These are phyloP conservation scores for Biancaea sappan DNA, from an alignment of 306 rosid genomes.

Conservation along the genomic window DNA sequence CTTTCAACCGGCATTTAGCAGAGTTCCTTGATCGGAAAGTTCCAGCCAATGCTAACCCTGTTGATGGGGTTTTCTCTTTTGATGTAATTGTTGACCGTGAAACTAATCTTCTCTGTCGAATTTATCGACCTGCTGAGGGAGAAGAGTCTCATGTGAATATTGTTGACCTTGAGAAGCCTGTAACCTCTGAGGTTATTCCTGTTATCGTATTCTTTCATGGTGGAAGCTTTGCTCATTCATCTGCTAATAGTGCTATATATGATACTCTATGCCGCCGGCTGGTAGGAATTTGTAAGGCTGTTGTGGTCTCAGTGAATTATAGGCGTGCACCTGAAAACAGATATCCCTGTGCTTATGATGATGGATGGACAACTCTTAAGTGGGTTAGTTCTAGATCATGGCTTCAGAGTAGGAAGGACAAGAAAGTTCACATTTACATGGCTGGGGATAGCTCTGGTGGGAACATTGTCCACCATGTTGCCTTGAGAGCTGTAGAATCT, in stretches of 20 bases:
- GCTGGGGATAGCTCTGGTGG: slow-evolving; percentile 99
- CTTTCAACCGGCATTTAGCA: slow-evolving; percentile 93
- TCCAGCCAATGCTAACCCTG: slow-evolving; percentile 69
- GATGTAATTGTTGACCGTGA: slow-evolving; percentile 80
- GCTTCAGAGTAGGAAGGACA: slow-evolving; percentile 81
- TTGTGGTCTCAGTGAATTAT: slow-evolving; percentile 86
- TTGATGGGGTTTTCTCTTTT: slow-evolving; percentile 80
- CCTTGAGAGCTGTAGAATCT: slow-evolving; percentile 64
- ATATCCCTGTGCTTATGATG: slow-evolving; percentile 90
- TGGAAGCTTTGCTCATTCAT: slow-evolving; percentile 97
- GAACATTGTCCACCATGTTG: slow-evolving; percentile 95
- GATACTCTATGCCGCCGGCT: slow-evolving; percentile 86
- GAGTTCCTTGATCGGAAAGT: slow-evolving; percentile 93
- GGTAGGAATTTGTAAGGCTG: slow-evolving; percentile 80
- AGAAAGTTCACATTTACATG: slow-evolving; percentile 76
- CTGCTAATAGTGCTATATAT: slow-evolving; percentile 89
- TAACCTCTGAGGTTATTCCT: slow-evolving; percentile 63
- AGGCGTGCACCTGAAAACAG: slow-evolving; percentile 89
- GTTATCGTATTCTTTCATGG: slow-evolving; percentile 92
- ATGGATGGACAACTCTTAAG: slow-evolving; percentile 84
- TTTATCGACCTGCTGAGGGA: slow-evolving; percentile 72
- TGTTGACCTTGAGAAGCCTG: slow-evolving; percentile 74
- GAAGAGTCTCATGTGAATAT: slow-evolving; percentile 46
- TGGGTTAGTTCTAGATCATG: slow-evolving; percentile 86
- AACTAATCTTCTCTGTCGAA: slow-evolving; percentile 64